A percentile compares a stretch with the other conserved stretches of the same genome.
These are phyloP conservation scores for Cyclanthera cordifolia DNA, from an alignment of 306 rosid genomes.

Conservation along the genomic window DNA sequence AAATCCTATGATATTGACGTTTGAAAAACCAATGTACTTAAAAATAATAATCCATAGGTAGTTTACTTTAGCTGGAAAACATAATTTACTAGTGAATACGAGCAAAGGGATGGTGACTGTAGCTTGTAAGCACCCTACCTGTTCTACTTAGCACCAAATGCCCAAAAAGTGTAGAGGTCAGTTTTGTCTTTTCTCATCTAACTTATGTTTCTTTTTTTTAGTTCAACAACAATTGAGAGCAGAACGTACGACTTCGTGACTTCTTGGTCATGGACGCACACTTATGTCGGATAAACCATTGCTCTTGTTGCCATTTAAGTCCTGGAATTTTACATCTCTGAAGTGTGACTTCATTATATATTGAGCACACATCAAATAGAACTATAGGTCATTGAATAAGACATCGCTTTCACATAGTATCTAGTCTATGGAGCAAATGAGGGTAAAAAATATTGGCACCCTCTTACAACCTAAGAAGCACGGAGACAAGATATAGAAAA, in stretches of 20 bases:
- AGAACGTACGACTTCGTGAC: too few relatives aligned
- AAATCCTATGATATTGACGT: background rate
- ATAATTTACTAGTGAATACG: background rate
- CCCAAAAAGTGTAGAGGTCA: background rate
- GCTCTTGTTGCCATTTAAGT: too few relatives aligned
- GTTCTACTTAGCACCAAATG: background rate
- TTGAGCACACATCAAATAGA: background rate
- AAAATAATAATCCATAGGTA: background rate
- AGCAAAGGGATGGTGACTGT: background rate
- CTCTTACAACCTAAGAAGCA: too few relatives aligned
- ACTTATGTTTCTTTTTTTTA: background rate
- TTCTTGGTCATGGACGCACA: too few relatives aligned
- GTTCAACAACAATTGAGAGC: too few relatives aligned
- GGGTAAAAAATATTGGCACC: background rate
- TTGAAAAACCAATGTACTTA: background rate
- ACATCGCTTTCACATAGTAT: background rate
- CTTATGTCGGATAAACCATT: too few relatives aligned
- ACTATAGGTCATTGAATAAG: background rate
- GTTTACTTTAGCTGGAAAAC: background rate
- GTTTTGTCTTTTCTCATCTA: background rate
- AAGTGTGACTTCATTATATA: background rate
- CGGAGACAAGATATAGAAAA: too few relatives aligned
- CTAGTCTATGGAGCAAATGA: background rate
- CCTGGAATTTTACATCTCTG: background rate
- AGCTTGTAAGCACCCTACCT: background rate